Conservation (phyloP, 2,329 filamentous ascomycete species). For the Aschersonia sp. region DNA sequence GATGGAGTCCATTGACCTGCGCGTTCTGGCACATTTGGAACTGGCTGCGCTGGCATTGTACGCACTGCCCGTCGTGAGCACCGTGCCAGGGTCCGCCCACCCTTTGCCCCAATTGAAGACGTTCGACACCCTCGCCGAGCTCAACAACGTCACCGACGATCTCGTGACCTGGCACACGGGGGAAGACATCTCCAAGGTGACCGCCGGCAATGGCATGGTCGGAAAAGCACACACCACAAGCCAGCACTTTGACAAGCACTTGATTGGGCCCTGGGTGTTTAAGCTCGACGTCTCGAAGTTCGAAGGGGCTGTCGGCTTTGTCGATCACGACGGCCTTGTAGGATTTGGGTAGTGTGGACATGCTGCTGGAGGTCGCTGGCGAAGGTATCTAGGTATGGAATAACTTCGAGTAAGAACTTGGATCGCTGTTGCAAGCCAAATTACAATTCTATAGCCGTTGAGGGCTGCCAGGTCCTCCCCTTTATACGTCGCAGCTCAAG, state of each 20-base stretch:
- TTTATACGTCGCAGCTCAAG: neutral
- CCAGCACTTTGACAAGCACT: slow-evolving; percentile 55
- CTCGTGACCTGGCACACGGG: slow-evolving; percentile 55
- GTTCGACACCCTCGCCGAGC: slow-evolving; percentile 37
- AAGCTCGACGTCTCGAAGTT: slow-evolving; percentile 43
- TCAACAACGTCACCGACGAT: slow-evolving; percentile 50
- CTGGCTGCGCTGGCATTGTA: slow-evolving; percentile 43
- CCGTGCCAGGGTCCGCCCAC: slow-evolving; percentile 36
- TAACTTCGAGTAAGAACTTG: neutral
- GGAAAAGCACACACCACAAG: slow-evolving; percentile 57
- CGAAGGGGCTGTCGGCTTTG: slow-evolving; percentile 32
- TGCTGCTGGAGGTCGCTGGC: slow-evolving; percentile 3
- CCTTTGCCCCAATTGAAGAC: slow-evolving; percentile 45
- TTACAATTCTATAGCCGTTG: neutral
- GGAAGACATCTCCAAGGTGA: slow-evolving; percentile 38
- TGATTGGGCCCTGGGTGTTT: slow-evolving; percentile 39
- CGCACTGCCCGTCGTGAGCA: slow-evolving; percentile 47
- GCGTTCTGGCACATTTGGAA: slow-evolving; percentile 56
- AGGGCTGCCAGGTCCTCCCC: neutral
- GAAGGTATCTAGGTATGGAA: neutral
- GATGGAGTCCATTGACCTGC: slow-evolving; percentile 48
- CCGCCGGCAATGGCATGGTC: slow-evolving; percentile 36
- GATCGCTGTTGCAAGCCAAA: neutral
- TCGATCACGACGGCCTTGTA: slow-evolving; percentile 53
- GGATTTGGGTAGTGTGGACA: slow-evolving; percentile 40